Base-by-base conservation (phyloP, 805 yeast species). In the Metschnikowia colocasiae region DNA sequence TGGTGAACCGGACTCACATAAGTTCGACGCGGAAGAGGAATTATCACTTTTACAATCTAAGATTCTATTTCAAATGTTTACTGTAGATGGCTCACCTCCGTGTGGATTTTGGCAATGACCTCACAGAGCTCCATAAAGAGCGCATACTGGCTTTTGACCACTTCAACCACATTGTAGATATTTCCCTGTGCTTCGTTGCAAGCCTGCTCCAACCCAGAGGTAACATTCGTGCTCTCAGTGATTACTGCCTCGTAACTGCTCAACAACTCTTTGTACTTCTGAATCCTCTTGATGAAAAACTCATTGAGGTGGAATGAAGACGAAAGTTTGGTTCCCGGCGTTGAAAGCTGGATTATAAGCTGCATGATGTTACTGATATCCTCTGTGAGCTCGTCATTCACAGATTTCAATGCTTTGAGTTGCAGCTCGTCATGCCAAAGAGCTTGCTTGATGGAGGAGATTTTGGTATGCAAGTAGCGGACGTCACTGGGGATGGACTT, bases 111-210 rank as follows among this genome's bases (percentile, higher is more conserved):
- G 2, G 92, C 91, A 60, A 84, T 75, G 34, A 80, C 76, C 61
- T 85, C 87, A 41, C 91, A 84, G 37, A 83, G 71, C 61, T 85
- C 91, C 81, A 85, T 82, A 63, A 84, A 86, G 45, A 85, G 67
- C 37, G 72, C 71, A 60, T 83, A 85, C 63, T 85, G 92, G 55
- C 81, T 82, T 47, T 79, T 79, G 22, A 86, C 74, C 0, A 87
- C 82, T 41, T 76, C 75, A 13, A 83, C 78, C 23, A 85, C 75
- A 53, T 76, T 71, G 49, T 62, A 59, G 43, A 72, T 62, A 43
- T 69, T 61, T 42, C 75, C 70, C 50, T 66, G 60, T 59, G 82
- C 64, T 46, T 68, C 73, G 32, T 55, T 63, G 49, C 71, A 63
- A 40, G 61, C 61, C 40, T 56, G 57, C 50, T 72, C 76, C 49